A percentile compares a stretch with the other conserved stretches of the same genome.
These are phyloP conservation scores for Cucurbita pepo DNA, from an alignment of 306 rosid species.

Conservation along the genomic window DNA sequence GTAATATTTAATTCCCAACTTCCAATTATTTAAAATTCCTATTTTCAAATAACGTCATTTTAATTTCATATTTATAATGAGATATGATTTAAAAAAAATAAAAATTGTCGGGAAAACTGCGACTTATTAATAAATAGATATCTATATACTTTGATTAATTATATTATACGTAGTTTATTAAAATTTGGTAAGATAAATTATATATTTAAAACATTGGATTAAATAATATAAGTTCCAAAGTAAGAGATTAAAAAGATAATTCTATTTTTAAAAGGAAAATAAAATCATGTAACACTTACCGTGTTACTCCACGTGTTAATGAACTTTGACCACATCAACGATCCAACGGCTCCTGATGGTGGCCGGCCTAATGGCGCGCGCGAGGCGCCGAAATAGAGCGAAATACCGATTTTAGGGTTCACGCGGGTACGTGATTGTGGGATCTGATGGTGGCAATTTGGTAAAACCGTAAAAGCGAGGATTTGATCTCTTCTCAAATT, in stretches of 20 bases:
- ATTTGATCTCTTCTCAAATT: background rate
- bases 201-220: too few species aligned
- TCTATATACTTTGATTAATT: too few species aligned
- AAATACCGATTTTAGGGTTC: background rate
- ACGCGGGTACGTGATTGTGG: background rate
- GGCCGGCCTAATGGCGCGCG: background rate
- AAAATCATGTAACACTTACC: background rate
- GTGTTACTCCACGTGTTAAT: background rate
- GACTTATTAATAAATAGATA: too few species aligned
- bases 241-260: too few species aligned
- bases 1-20: background rate
- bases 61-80: background rate
- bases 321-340: background rate
- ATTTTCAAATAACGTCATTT: background rate
- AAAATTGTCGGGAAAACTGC: too few species aligned
- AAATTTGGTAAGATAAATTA: too few species aligned
- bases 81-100: background rate
- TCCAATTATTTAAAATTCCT: background rate
- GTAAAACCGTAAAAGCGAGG: background rate
- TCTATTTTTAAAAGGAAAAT: too few species aligned
- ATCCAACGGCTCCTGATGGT: background rate
- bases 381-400: background rate
- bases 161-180: too few species aligned
- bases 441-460: background rate
- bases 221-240: too few species aligned